Evolutionary conservation across 805 yeast species (phyloP).

Genomic region (Metschnikowia lochheadii): DNA sequence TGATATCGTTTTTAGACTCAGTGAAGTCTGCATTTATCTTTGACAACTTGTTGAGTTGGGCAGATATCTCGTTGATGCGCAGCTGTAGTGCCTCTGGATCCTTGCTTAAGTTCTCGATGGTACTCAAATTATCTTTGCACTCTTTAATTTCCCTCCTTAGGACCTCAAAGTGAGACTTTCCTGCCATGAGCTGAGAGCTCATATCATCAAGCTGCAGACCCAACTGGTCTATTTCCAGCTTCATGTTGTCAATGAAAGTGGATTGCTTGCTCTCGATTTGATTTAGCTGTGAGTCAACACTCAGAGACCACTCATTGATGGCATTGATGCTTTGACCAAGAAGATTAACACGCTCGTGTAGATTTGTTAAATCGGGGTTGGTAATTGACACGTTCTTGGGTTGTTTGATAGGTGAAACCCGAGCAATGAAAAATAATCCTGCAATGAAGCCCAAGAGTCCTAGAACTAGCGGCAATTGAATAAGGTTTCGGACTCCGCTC

Average conservation of each 20-base stretch:
- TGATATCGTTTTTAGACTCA: conserved; percentile 16
- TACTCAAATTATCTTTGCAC: conserved; percentile 11
- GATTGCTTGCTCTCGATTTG: conserved; percentile 17
- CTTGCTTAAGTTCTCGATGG: conserved; percentile 7
- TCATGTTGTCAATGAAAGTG: conserved; percentile 11
- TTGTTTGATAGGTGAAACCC: not conserved
- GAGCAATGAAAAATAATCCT: not conserved
- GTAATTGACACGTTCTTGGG: not conserved
- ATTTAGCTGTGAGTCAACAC: conserved; percentile 20
- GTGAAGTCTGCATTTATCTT: conserved; percentile 13
- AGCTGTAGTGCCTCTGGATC: conserved; percentile 15
- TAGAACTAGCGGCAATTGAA: not conserved
- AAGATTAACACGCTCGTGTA: conserved; percentile 8
- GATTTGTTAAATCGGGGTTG: conserved; percentile 1
- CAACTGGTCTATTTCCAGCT: conserved; percentile 17
- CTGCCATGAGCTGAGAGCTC: conserved; percentile 2
- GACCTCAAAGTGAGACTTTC: conserved; percentile 5
- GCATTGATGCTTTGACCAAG: conserved; percentile 13
- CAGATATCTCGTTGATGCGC: conserved; percentile 16
- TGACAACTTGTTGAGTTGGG: conserved; percentile 16
- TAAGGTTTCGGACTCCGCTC: not conserved
- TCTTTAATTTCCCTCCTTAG: conserved; percentile 14
- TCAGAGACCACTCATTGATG: conserved; percentile 15
- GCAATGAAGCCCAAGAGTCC: conserved; percentile 4
- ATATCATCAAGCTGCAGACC: conserved; percentile 11